Base-by-base conservation (phyloP, 1,284 basidiomycete genomes). In the Trichosporon sp. region DNA sequence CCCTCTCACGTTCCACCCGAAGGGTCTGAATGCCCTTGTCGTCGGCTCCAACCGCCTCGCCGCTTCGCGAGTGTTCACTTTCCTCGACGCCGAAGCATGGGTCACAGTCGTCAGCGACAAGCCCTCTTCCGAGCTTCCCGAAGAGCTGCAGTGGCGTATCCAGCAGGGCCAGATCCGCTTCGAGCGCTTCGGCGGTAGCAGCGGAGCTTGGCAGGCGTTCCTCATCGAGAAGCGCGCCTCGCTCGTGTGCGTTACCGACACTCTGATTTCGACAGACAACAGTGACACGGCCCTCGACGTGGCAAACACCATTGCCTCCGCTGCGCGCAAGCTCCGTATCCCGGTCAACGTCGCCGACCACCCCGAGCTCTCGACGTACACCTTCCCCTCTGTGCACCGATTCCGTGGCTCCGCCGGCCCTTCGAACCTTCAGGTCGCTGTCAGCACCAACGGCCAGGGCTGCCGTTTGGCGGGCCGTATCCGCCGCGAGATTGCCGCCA, bases 371-470 rank as follows among this genome's bases (percentile, higher is more conserved):
- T 97, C 93, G 81, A 94, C 97, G 79, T 98, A 93, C 80, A 90
- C 91, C 0, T 96, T 98, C 84, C 89, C 92, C 0, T 90, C 94
- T 0, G 90, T 91, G 0, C 93, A 98, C 79, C 91, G 96, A 4
- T 94, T 98, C 78, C 81, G 87, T 4, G 78, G 81, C 10, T 38
- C 74, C 43, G 70, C 72, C 63, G 79, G 78, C 14, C 85, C 88
- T 4, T 89, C 88, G 0, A 85, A 91, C 1, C 86, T 98, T 0
- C 94, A 98, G 79, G 84, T 99, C 11, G 93, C 92, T 0, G 88
- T 98, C 0, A 93, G 94, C 0, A 96, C 96, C 1, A 98, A 97
- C 76, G 94, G 94, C 0, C 89, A 91, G 72, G 96, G 96, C 0
- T 98, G 96, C 79, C 86, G 96, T 12, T 86, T 99, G 2, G 92